Base-by-base conservation (phyloP, 2,329 filamentous ascomycete genomes). In the Neonectria hederae region DNA sequence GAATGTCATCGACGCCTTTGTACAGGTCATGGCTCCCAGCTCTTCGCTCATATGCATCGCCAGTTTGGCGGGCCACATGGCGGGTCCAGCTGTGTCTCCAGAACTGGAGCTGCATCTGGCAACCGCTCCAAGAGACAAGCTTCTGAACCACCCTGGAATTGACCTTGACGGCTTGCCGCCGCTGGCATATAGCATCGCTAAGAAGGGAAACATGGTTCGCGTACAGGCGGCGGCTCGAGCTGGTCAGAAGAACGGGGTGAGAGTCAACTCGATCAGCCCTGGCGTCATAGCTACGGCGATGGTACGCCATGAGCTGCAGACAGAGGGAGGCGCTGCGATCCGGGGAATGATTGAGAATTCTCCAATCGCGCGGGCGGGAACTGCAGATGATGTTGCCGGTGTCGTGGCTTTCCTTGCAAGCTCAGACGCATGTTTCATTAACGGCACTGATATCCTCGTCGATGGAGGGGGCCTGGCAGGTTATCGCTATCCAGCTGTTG, bases 1-100 rank as follows among this genome's bases (percentile, higher is more conserved):
- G 3, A 26, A 54, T n/a, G 35, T 54, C 32, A 26, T 54, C 13
- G 52, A 54, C 13, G 52, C 35, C 11, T 54, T 54, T 24, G 24
- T 55, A 8, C 13, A 26, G 5, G 52, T 54, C 22, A 38, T 38
- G 32, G 19, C 19, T 17, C 38, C 35, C 10, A 32, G 53, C 10
- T 40, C 53, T 17, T 38, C 28, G 28, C 52, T 54, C 32, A 38
- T 42, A 5, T 40, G 30, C 8, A 43, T 54, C 22, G 21, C 52
- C 9, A 43, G 52, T 24, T 40, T 54, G 19, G 52, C 52, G n/a
- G 52, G 32, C 21, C 52, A 54, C 32, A 28, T 54, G 52, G 17
- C 17, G 13, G 28, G 14, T 6, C 22, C 7, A 26, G 32, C 28
- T n/a, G n/a, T 54, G 2, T 42, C 52, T 4, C 19, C 52, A 9